Base-by-base conservation (phyloP, 1,139 yeast genomes). In the Lodderomyces orthopsilosis region DNA sequence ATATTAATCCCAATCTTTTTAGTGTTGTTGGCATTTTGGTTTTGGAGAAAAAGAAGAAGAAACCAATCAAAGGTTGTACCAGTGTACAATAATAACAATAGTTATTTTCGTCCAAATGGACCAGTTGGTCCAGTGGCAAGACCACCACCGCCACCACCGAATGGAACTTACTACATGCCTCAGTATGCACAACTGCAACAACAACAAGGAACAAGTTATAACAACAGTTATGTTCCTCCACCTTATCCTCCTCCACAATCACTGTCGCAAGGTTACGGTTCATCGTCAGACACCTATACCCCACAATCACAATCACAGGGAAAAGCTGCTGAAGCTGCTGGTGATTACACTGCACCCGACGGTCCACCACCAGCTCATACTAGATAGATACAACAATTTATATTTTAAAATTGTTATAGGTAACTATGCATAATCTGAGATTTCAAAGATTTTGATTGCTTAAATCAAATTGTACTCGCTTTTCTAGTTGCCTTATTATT, bases 341-440 rank as follows among this genome's bases (percentile, higher is more conserved):
- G 32, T 35, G 45, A 35, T 8, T 42, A 41, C 35, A 26, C 14
- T 18, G 38, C 46, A 28, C 48, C 48, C 18, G 21, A 27, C 17
- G 48, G 48, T 3, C 45, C 42, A n/a, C 48, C 48, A 13, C 48
- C 48, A 12, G 45, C 42, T 23, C 43, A 43, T 33, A 34, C 26
- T 18, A 41, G 34, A 22, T 28, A 39, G 38, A 32, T 27, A 22
- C 10, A 6, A 12, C 4, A 12, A n/a, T 24, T 7, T 24, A 24
- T 24, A 24, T 24, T 24, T 24, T 10, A 4, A 24, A 10, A 8
- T 24, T 24, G 27, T 24, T 24, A 8, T 24, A 10, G 5, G 27
- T 8, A 8, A 24, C 27, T 24, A 6, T 10, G n/a, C 27, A 21
- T 21, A 21, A 21, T 8, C n/a, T n/a, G n/a, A n/a, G n/a, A n/a